Evolutionary conservation across 2,329 filamentous ascomycete genomes (phyloP).

Genomic region (Seiridium cupressi): DNA sequence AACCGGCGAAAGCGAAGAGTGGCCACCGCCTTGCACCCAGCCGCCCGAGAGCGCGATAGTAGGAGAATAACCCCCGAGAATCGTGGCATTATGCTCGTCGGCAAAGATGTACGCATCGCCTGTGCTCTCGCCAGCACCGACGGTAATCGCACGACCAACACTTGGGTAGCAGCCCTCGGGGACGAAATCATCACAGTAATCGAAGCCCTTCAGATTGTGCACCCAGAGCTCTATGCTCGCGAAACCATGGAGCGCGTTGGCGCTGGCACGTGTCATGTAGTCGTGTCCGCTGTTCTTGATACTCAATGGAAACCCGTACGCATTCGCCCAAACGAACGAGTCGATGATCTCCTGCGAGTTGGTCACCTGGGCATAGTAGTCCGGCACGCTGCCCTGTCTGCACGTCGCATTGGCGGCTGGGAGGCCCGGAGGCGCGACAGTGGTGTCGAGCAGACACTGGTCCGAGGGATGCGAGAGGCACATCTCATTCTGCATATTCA

Average conservation of each 20-base stretch:
- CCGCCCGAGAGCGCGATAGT: slow-evolving; percentile 24
- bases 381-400: slow-evolving; percentile 23
- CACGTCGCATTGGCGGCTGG: slow-evolving; percentile 18
- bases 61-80: slow-evolving; percentile 21
- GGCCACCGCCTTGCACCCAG: slow-evolving; percentile 25
- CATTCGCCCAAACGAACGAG: slow-evolving; percentile 18
- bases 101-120: slow-evolving; percentile 24
- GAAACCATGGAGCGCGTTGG: slow-evolving; percentile 12
- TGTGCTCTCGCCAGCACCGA: slow-evolving; percentile 26
- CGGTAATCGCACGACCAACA: slow-evolving; percentile 20
- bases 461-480: slow-evolving; percentile 23
- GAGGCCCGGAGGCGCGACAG: slow-evolving; percentile 14
- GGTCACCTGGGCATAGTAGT: slow-evolving; percentile 20
- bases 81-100: slow-evolving; percentile 19
- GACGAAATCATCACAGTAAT: slow-evolving; percentile 17
- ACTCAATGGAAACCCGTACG: slow-evolving; percentile 20
- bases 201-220: slow-evolving; percentile 21
- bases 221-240: slow-evolving; percentile 26
- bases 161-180: slow-evolving; percentile 17
- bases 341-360: slow-evolving; percentile 15
- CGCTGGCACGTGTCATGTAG: slow-evolving; percentile 29
- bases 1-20: slow-evolving; percentile 24
- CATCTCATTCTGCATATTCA: slow-evolving; percentile 25
- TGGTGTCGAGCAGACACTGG: slow-evolving; percentile 25
- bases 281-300: slow-evolving; percentile 34